Percentiles rank a stretch among this genome's conserved stretches.
Conservation (phyloP, 2,329 filamentous ascomycete genomes). For the Aspergillus viridinutans region DNA sequence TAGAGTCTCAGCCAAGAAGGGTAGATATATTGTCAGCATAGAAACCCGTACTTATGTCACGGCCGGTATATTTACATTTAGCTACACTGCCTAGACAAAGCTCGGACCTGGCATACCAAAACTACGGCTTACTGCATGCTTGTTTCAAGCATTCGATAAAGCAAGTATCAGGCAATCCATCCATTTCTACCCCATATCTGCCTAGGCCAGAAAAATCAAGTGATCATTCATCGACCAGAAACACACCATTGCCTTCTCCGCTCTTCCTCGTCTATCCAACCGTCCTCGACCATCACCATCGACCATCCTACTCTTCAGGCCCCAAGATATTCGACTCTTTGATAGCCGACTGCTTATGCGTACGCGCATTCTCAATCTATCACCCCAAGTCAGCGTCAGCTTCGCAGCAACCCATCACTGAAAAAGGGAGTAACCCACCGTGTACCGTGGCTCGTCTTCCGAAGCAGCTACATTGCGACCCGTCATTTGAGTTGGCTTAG, state of each 20-base stretch:
- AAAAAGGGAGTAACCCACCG: conserved; percentile 23
- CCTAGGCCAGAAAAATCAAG: not conserved
- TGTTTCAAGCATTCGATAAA: not conserved
- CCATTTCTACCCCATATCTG: not conserved
- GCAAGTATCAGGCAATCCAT: not conserved
- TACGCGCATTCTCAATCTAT: conserved; percentile 26
- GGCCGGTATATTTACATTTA: too few species aligned
- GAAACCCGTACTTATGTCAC: too few species aligned
- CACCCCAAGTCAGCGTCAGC: not conserved
- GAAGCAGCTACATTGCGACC: conserved; percentile 36
- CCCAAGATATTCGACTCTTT: conserved; percentile 29
- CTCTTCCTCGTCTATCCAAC: not conserved
- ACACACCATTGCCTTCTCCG: not conserved
- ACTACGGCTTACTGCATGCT: not conserved
- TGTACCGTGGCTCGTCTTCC: conserved; percentile 33
- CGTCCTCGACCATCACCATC: not conserved
- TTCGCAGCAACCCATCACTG: conserved; percentile 1
- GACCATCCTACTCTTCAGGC: conserved; percentile 16
- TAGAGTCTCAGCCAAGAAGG: not conserved
- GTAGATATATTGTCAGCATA: not conserved
- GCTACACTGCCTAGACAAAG: not conserved
- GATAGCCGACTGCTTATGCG: conserved; percentile 24
- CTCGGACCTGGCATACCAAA: not conserved
- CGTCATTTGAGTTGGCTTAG: conserved; percentile 27
- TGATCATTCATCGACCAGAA: not conserved